Base-by-base conservation (phyloP, 768 basidiomycete species). In the Boletus patriciae region DNA sequence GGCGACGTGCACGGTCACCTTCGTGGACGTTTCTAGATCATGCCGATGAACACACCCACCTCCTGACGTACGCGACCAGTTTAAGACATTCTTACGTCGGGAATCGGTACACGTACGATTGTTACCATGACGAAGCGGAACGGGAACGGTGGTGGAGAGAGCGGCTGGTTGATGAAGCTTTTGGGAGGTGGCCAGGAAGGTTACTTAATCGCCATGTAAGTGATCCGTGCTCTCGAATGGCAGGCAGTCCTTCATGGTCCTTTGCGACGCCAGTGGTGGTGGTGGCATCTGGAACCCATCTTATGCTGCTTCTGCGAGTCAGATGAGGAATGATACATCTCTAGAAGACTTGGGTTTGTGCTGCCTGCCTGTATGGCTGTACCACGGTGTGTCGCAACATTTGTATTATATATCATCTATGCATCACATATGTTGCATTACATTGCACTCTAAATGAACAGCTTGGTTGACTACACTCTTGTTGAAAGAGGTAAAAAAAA, bases 151-250 rank as follows among this genome's bases (percentile, higher is more conserved):
- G 78, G 52, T 73, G 77, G 62, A 73, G 73, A 56, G 82, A 84
- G 29, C 66, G 57, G 36, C 27, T 67, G 59, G 74, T 85, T 56
- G 82, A 87, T 21, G 66, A 76, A 6, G 70, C 74, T 1, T 90
- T 87, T 72, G 87, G 88, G 4, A 70, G 71, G 53, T 88, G 88
- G 88, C 88, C 90, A 0, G 70, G 72, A 62, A 80, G 89, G 65
- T 65, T 88, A 56, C 62, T 88, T n/a, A 91, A 90, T 72, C 74
- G 75, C 61, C 83, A 84, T 71, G 90, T 91, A 70, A 61, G 86
- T 77, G 8, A 33, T 46, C 6, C 27, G 8, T 23, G 11, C 18
- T 8, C 33, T 37, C 15, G 34, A 51, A 48, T 31, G 19, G 37
- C 27, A 15, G 18, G 1, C 25, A 11, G 25, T 55, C 37, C 2